phyloP scores from a whole-genome alignment of 805 yeast species.

The Saturnispora ahearnii region DNA sequence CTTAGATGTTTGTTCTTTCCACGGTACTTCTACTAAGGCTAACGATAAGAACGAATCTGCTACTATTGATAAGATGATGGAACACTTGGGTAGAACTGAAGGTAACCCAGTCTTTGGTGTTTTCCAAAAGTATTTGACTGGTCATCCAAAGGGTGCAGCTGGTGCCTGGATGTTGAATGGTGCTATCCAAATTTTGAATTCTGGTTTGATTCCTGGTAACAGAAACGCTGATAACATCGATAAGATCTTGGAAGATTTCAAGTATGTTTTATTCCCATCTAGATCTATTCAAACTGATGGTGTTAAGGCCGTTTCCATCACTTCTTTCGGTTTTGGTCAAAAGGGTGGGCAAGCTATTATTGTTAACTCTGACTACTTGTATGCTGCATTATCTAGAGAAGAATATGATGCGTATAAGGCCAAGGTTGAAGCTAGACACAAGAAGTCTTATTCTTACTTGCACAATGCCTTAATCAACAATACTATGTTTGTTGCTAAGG shows the following conservation, averaged over 20 bases:
- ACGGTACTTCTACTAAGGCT: conserved; percentile 98
- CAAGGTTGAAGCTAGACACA: conserved; percentile 62
- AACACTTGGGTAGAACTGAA: conserved; percentile 90
- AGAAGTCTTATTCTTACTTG: conserved; percentile 86
- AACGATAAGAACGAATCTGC: conserved; percentile 97
- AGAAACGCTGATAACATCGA: conserved; percentile 97
- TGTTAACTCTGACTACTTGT: conserved; percentile 89
- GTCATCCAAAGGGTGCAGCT: conserved; percentile 99
- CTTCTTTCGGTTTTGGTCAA: conserved; percentile 99
- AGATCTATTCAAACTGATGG: conserved; percentile 92
- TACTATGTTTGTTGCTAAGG: conserved; percentile 88
- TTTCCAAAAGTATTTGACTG: conserved; percentile 97
- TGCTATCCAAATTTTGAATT: conserved; percentile 82
- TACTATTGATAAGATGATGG: conserved; percentile 85
- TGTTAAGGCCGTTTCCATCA: conserved; percentile 91
- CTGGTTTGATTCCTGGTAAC: conserved; percentile 93
- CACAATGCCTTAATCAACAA: conserved; percentile 90
- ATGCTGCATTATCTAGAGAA: conserved; percentile 63
- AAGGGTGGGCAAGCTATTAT: conserved; percentile 96
- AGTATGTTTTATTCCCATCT: conserved; percentile 89
- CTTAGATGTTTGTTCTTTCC: conserved; percentile 95
- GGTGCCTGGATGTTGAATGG: conserved; percentile 99
- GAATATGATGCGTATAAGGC: conserved; percentile 63
- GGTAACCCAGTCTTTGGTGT: conserved; percentile 98
- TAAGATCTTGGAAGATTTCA: conserved; percentile 67